These are phyloP conservation scores for Myxozyma neglecta DNA, from an alignment of 805 yeast genomes.

Conservation along the genomic window DNA sequence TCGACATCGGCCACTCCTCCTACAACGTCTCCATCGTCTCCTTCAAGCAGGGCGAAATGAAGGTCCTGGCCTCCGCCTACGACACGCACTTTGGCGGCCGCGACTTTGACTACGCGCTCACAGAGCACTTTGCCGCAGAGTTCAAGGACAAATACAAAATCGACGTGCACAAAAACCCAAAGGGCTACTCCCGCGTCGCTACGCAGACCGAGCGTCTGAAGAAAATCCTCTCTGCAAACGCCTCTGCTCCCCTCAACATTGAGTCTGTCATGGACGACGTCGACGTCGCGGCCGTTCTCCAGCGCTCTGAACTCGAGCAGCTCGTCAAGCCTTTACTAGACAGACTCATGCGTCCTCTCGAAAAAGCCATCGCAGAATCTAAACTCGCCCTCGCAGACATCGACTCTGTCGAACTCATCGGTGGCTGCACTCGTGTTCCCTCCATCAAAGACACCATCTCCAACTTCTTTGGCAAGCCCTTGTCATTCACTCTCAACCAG, in stretches of 20 bases:
- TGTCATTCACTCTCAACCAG: conserved; percentile 94
- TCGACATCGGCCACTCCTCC: conserved; percentile 96
- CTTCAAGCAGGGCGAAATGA: conserved; percentile 94
- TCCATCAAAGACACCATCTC: conserved; percentile 76
- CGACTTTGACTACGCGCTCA: conserved; percentile 89
- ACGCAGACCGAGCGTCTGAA: conserved; percentile 90
- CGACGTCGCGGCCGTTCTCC: conserved; percentile 85
- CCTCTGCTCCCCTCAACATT: conserved; percentile 88
- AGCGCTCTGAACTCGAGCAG: conserved; percentile 91
- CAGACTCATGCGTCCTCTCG: conserved; percentile 74
- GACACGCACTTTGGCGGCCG: conserved; percentile 99
- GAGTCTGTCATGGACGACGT: conserved; percentile 97
- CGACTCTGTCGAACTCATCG: conserved; percentile 91
- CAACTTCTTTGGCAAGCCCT: conserved; percentile 77
- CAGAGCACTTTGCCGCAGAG: conserved; percentile 91
- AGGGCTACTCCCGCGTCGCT: conserved; percentile 91
- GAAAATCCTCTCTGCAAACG: conserved; percentile 94
- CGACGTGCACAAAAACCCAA: conserved; percentile 85
- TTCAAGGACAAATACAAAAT: conserved; percentile 81
- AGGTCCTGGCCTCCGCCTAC: conserved; percentile 85
- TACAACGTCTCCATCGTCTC: conserved; percentile 87
- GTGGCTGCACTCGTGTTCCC: conserved; percentile 99
- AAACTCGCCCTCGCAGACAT: conserved; percentile 69
- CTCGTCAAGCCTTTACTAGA: conserved; percentile 77
- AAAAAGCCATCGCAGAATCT: conserved; percentile 78